Base-by-base conservation (phyloP, 2,329 filamentous ascomycete genomes). In the Fonsecaea pugnacius region DNA sequence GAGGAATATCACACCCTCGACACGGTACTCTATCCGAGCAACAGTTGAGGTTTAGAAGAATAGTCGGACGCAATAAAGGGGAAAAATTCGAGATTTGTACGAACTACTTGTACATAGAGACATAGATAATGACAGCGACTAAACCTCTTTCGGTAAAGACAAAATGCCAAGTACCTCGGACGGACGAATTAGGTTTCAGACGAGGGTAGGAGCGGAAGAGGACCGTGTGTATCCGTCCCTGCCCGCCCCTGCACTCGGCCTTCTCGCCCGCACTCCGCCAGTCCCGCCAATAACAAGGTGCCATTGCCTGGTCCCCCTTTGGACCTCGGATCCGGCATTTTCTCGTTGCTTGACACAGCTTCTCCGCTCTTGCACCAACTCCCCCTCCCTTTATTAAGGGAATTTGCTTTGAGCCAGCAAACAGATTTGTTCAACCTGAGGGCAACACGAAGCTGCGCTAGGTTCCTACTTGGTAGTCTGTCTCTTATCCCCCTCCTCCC, bases 1-100 rank as follows among this genome's bases (percentile, higher is more conserved):
- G 80, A 83, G 72, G 80, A 83, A 58, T 82, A 78, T 72, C 69
- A 72, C n/a, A 69, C 66, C 30, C 61, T 78, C n/a, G 63, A 67
- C 18, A 54, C 12, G 52, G 66, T 71, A 1, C 50, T 69, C 54
- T 71, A 71, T 38, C 68, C 69, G 2, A 70, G 68, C 54, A 71
- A 71, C 46, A 7, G 40, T 8, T 46, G 40, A 46, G 18, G 4
- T 46, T 18, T 10, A 21, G n/a, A 21, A 21, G 14, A 5, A 21
- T 9, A 6, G 40, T 21, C 10, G n/a, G 40, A 46, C n/a, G 6
- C 8, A 46, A 18, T 9, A 46, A 46, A 46, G 18, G 6, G 9
- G 8, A 46, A 14, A 24, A 46, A 8, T 9, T 46, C 27, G 27
- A 30, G 27, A 30, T 30, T 30, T 30, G 27, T 30, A 30, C 27